Base-by-base conservation (phyloP, 2,329 filamentous ascomycete genomes). In the Truncatella angustata region DNA sequence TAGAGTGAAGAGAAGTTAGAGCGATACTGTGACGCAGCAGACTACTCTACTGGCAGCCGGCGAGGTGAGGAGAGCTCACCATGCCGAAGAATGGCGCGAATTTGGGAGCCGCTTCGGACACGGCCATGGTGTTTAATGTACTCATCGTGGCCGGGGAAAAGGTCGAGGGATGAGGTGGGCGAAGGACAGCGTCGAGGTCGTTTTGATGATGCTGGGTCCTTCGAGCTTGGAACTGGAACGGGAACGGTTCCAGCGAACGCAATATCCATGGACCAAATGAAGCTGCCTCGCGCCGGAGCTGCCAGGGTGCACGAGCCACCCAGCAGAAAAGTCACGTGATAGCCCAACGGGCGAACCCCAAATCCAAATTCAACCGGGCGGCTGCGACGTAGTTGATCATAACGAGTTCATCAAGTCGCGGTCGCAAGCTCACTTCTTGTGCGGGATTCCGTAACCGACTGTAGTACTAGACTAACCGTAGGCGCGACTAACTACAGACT, bases 31-130 rank as follows among this genome's bases (percentile, higher is more conserved):
- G n/a, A n/a, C n/a, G n/a, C n/a, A 14, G 20, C 11, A 44, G 5
- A 4, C 9, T 6, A 20, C n/a, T 23, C 40, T 26, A 20, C 16
- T 23, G 40, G 18, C 20, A 20, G 9, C 23, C 5, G 9, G 7
- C 24, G 37, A 23, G 54, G 44, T 46, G 34, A 24, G 40, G 40
- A 18, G 23, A 51, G 75, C 85, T 73, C 78, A 91, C 88, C 88
- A 93, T 91, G 77, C 90, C 90, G 70, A 93, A 81, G 77, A 93
- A 94, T 63, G 89, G 89, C 75, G 90, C 90, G 70, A 92, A 93
- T 74, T 88, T 89, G 63, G 90, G 90, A 54, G 86, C 77, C 36
- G 56, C 73, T 60, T 85, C 82, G 44, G 81, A 82, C 60, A 80
- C 76, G 54, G 71, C 73, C 81, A 84, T 84, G 56, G 45, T 73